phyloP scores from a whole-genome alignment of 225 moss, liverwort and hornwort genomes.

The Sphagnum tenellum region DNA sequence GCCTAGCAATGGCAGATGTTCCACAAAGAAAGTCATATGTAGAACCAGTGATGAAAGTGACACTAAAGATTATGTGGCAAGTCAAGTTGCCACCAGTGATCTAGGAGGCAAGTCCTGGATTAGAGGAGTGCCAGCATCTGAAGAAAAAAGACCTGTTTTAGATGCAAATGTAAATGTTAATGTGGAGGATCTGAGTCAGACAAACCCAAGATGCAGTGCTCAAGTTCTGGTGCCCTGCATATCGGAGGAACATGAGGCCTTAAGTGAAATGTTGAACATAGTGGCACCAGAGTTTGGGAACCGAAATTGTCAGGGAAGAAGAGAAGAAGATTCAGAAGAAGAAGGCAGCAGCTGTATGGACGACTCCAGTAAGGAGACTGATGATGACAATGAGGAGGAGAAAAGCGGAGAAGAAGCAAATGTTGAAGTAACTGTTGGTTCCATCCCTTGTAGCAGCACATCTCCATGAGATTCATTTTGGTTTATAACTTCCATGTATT shows the following conservation, averaged over 20 bases:
- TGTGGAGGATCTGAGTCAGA: slow-evolving; percentile 40
- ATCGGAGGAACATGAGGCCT: slow-evolving; percentile 17
- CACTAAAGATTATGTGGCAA: slow-evolving; percentile 18
- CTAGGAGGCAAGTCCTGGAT: slow-evolving; percentile 19
- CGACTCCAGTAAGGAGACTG: background rate
- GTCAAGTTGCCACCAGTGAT: slow-evolving; percentile 50
- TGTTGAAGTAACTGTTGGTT: slow-evolving; percentile 12
- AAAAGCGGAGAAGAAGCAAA: slow-evolving; percentile 43
- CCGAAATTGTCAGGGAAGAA: too few relatives aligned
- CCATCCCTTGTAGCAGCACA: too few relatives aligned
- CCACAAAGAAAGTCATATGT: slow-evolving; percentile 15
- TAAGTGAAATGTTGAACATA: slow-evolving; percentile 8
- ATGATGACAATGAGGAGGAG: slow-evolving; percentile 22
- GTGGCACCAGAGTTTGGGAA: slow-evolving; percentile 12
- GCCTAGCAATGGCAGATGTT: slow-evolving; percentile 17
- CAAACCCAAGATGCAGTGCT: slow-evolving; percentile 21
- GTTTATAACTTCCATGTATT: too few relatives aligned
- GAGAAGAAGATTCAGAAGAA: slow-evolving; percentile 2
- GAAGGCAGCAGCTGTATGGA: slow-evolving; percentile 5
- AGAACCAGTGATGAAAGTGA: slow-evolving; percentile 34
- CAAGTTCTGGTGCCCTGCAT: slow-evolving; percentile 9
- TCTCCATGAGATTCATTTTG: too few relatives aligned
- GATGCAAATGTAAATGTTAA: slow-evolving; percentile 26
- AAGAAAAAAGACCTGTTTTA: slow-evolving; percentile 13
- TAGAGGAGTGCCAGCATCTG: slow-evolving; percentile 10